phyloP scores from a whole-genome alignment of 2,329 filamentous ascomycete species.

The Paecilomyces sp. region DNA sequence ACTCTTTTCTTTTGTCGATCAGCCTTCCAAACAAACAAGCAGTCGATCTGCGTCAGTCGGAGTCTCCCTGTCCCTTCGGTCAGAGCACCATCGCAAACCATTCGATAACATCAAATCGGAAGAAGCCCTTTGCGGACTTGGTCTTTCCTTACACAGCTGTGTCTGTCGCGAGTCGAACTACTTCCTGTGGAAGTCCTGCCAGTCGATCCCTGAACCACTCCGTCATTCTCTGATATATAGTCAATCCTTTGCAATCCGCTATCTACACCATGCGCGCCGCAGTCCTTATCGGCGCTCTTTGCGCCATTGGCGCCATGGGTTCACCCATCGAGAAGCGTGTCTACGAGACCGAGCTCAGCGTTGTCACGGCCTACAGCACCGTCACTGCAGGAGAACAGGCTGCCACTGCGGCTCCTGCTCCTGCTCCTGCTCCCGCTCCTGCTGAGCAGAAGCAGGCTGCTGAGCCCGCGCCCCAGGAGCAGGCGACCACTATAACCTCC shows the following conservation, averaged over 20 bases:
- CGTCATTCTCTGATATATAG: slow-evolving; percentile 3
- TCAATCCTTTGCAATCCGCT: slow-evolving; percentile 3
- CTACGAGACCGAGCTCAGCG: slow-evolving; percentile 29
- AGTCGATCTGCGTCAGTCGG: slow-evolving; percentile 27
- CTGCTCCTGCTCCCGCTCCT: neutral
- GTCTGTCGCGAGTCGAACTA: slow-evolving; percentile 7
- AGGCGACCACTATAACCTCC: slow-evolving; percentile 1
- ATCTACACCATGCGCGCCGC: slow-evolving; percentile 24
- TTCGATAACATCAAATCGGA: slow-evolving; percentile 3
- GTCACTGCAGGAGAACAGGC: slow-evolving; percentile 14
- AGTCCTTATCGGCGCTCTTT: slow-evolving; percentile 27
- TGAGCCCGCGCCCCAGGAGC: neutral
- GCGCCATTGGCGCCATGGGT: slow-evolving; percentile 26
- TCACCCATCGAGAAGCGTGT: slow-evolving; percentile 27
- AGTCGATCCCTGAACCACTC: slow-evolving; percentile 24
- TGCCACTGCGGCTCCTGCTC: neutral
- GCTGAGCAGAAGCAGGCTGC: neutral
- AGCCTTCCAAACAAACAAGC: slow-evolving; percentile 9
- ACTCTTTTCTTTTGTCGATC: slow-evolving; percentile 8
- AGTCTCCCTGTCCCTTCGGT: neutral
- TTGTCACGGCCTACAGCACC: slow-evolving; percentile 29
- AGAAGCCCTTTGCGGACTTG: neutral
- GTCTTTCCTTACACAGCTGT: slow-evolving; percentile 2
- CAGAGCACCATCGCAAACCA: neutral
- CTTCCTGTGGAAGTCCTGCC: slow-evolving; percentile 32